phyloP scores from a whole-genome alignment of 768 basidiomycete species.

The Polyporus arcularius region DNA sequence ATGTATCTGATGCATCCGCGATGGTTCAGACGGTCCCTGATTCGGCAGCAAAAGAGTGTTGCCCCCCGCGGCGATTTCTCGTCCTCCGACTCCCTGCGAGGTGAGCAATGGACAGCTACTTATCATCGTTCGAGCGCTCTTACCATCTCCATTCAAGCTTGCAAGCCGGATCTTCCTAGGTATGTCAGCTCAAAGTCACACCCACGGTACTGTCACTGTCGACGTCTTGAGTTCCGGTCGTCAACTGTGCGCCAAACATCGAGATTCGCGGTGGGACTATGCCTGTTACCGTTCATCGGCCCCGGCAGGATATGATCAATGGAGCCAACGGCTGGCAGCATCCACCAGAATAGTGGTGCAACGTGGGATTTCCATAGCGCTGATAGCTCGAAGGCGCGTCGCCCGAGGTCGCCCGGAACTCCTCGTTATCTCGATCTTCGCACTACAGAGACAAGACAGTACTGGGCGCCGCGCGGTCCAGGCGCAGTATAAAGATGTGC shows the following conservation, averaged over 20 bases:
- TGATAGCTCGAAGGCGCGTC: neutral
- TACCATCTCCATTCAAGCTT: neutral
- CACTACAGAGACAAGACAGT: neutral
- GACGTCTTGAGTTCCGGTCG: neutral
- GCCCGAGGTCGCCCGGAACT: neutral
- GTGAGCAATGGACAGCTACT: neutral
- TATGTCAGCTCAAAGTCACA: neutral
- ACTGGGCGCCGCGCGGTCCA: conserved; percentile 2
- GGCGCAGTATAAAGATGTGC: conserved; percentile 7
- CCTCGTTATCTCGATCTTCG: neutral
- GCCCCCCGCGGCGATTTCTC: conserved; percentile 8
- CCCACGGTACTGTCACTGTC: conserved; percentile 8
- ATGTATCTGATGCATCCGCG: conserved; percentile 11
- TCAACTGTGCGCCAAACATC: conserved; percentile 5
- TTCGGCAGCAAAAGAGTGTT: neutral
- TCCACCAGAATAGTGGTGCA: conserved; percentile 4
- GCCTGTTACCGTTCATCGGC: conserved; percentile 4
- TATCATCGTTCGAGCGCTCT: neutral
- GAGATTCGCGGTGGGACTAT: neutral
- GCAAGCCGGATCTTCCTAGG: conserved; percentile 1
- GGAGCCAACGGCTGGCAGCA: neutral
- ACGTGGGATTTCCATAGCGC: conserved; percentile 6
- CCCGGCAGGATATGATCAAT: conserved; percentile 8
- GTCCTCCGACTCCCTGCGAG: neutral
- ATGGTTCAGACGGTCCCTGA: conserved; percentile 4